Conservation (phyloP, 129 eudicot species). For the Kitagawia praeruptora region DNA sequence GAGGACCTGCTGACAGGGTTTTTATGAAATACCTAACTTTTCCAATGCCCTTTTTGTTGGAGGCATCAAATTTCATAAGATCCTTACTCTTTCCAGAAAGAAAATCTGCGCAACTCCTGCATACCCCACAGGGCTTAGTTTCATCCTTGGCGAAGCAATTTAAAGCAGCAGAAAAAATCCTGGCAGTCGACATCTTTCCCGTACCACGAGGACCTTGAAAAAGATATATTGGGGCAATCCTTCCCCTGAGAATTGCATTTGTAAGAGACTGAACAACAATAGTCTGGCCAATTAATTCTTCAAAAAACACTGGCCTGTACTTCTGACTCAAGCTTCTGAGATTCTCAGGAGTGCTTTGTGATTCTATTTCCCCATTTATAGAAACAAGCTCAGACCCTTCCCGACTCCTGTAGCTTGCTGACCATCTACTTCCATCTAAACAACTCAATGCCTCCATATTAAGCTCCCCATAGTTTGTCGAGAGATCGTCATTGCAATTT, state of each 20-base stretch:
- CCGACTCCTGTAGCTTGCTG: slow-evolving; percentile 71
- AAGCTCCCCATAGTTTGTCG: slow-evolving; percentile 71
- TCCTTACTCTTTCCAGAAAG: slow-evolving; percentile 56
- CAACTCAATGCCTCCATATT: slow-evolving; percentile 89
- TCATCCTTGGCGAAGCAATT: slow-evolving; percentile 80
- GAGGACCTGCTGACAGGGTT: slow-evolving; percentile 32
- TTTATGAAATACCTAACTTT: slow-evolving; percentile 41
- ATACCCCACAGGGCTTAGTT: slow-evolving; percentile 77
- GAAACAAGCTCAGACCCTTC: slow-evolving; percentile 64
- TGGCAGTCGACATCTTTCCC: slow-evolving; percentile 75
- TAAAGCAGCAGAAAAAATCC: slow-evolving; percentile 68
- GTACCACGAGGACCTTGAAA: slow-evolving; percentile 96
- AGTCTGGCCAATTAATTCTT: slow-evolving; percentile 74
- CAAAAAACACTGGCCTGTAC: slow-evolving; percentile 80
- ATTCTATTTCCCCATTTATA: slow-evolving; percentile 40
- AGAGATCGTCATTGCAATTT: slow-evolving; percentile 68
- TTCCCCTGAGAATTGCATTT: slow-evolving; percentile 50
- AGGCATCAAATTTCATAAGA: slow-evolving; percentile 56
- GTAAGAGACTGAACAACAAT: slow-evolving; percentile 68
- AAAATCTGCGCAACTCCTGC: slow-evolving; percentile 64
- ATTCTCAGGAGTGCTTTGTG: slow-evolving; percentile 55
- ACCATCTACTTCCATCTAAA: slow-evolving; percentile 94
- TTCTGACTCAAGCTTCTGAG: slow-evolving; percentile 63
- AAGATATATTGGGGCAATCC: slow-evolving; percentile 74
- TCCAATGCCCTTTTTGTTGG: slow-evolving; percentile 61